A percentile compares a stretch with the other conserved stretches of the same genome.
Conservation (phyloP, 192 early-diverging fungal species). For the Mortierella alpina region DNA sequence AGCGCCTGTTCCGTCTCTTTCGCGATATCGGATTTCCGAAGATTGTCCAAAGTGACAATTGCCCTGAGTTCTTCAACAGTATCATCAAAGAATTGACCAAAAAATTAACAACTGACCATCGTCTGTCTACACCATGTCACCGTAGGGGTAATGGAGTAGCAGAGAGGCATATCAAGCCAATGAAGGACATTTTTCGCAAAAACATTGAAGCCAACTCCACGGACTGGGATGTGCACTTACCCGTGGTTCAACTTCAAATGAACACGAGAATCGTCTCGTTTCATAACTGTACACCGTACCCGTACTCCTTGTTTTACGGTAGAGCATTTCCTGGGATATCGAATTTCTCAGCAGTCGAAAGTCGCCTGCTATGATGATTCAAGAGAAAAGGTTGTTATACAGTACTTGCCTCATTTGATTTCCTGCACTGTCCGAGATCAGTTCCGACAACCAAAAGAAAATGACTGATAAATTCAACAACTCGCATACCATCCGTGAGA, state of each 20-base stretch:
- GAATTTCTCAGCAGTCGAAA: neutral
- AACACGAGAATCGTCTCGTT: constrained; percentile 29
- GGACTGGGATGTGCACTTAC: constrained; percentile 52
- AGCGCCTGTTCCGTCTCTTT: constrained; percentile 1
- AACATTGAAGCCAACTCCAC: constrained; percentile 5
- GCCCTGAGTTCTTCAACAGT: constrained; percentile 57
- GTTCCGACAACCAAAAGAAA: neutral
- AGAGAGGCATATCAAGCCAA: constrained; percentile 43
- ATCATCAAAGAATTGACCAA: constrained; percentile 20
- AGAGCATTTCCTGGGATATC: too few species aligned
- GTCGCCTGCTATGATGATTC: neutral
- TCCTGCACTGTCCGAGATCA: constrained; percentile 10
- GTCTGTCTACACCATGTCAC: constrained; percentile 52
- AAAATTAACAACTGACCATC: constrained; percentile 32
- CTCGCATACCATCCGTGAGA: neutral
- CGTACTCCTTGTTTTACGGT: constrained; percentile 52
- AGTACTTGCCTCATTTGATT: constrained; percentile 8
- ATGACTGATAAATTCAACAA: constrained; percentile 7
- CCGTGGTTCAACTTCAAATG: constrained; percentile 45
- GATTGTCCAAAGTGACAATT: constrained; percentile 51
- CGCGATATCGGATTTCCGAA: too few species aligned
- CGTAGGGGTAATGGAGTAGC: constrained; percentile 59
- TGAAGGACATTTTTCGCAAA: constrained; percentile 38
- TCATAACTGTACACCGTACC: constrained; percentile 45
- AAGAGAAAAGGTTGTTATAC: constrained; percentile 4